A percentile compares a stretch with the other conserved stretches of the same genome.
These are phyloP conservation scores for Asterophora parasitica DNA, from an alignment of 768 basidiomycete species.

Conservation along the genomic window DNA sequence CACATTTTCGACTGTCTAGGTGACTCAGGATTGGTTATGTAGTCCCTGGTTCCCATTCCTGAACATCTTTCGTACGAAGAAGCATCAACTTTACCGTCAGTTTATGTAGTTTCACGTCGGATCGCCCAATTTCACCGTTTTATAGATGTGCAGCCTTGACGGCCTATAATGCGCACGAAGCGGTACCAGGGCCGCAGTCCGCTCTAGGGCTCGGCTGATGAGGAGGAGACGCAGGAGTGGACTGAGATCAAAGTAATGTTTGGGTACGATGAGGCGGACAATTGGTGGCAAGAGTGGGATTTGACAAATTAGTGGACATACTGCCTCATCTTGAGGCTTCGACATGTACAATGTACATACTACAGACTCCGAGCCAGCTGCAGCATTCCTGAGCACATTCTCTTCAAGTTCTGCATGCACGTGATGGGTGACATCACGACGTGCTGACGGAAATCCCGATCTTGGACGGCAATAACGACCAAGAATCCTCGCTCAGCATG, in stretches of 20 bases:
- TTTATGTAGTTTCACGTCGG: neutral
- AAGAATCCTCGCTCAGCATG: too few relatives aligned
- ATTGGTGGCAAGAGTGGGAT: slow-evolving; percentile 57
- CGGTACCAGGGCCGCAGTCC: slow-evolving; percentile 22
- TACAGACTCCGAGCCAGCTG: too few relatives aligned
- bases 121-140: neutral
- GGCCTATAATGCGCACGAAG: slow-evolving; percentile 11
- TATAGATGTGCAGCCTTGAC: slow-evolving; percentile 12
- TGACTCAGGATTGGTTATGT: neutral
- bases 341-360: too few relatives aligned
- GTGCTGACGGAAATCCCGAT: too few relatives aligned
- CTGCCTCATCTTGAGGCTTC: too few relatives aligned
- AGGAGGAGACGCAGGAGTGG: slow-evolving; percentile 32
- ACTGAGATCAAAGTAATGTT: slow-evolving; percentile 43
- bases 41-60: slow-evolving; percentile 51
- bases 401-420: too few relatives aligned
- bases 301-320: too few relatives aligned
- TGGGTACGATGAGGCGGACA: slow-evolving; percentile 51
- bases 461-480: too few relatives aligned
- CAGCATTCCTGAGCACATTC: too few relatives aligned
- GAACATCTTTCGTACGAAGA: slow-evolving; percentile 57
- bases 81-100: slow-evolving; percentile 59
- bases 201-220: slow-evolving; percentile 7
- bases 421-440: too few relatives aligned
- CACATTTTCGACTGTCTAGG: too few relatives aligned